A percentile compares a stretch with the other conserved stretches of the same genome.
These are phyloP conservation scores for Hura crepitans DNA, from an alignment of 441 rosid species.

Conservation along the genomic window DNA sequence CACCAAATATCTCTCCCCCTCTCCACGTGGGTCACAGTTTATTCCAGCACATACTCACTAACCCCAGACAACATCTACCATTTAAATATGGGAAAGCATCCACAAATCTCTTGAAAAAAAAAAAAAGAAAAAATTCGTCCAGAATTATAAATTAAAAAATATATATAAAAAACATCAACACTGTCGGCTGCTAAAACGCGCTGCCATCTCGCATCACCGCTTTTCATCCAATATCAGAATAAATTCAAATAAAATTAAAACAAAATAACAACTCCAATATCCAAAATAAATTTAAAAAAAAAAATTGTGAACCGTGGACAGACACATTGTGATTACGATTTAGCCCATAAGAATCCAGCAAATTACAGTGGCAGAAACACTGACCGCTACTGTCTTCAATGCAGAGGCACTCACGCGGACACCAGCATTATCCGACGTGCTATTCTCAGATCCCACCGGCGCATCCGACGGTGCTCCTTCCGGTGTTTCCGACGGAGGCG, in stretches of 20 bases:
- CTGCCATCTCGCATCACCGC: conserved; percentile 11
- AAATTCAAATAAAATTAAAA: conserved; percentile 14
- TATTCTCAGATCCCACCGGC: conserved; percentile 43
- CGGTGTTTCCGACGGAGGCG: conserved; percentile 63
- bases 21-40: conserved; percentile 19
- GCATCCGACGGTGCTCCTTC: conserved; percentile 56
- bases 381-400: conserved; percentile 30
- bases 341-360: conserved; percentile 42
- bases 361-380: conserved; percentile 24
- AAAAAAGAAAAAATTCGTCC: too few species aligned
- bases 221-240: not conserved
- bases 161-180: not conserved
- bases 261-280: conserved; percentile 5
- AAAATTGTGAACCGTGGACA: conserved; percentile 21
- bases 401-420: conserved; percentile 38
- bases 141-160: conserved; percentile 7
- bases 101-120: too few species aligned
- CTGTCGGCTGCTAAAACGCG: conserved; percentile 13
- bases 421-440: conserved; percentile 40
- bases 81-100: too few species aligned
- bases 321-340: conserved; percentile 38
- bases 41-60: not conserved
- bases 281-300: not conserved
- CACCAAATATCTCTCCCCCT: not conserved
- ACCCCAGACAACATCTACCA: not conserved